Base-by-base conservation (phyloP, 192 early-diverging fungal genomes). In the Umbelopsis vinacea region DNA sequence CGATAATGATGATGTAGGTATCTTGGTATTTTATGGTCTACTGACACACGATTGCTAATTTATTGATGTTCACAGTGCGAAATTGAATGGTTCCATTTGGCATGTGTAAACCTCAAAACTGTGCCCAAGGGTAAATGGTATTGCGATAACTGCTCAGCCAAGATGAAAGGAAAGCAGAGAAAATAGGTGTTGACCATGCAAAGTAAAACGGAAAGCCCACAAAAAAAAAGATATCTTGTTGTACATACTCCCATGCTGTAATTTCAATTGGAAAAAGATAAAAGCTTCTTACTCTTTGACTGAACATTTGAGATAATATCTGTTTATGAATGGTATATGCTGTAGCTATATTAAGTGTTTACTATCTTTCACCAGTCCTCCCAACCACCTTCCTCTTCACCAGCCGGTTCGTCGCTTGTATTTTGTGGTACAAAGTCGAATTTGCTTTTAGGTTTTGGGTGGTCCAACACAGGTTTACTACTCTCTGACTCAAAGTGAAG, bases 31-130 rank as follows among this genome's bases (percentile, higher is more conserved):
- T 15, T n/a, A 2, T 3, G 0, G 19, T 43, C 69, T 43, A 47
- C 21, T 11, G 46, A 24, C 33, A 38, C 22, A 1, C 24, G 7
- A 68, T 38, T 46, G 0, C 21, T 46, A 19, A 22, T 11, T 15
- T 52, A 53, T 38, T n/a, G 1, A 67, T 33, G 23, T 4, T 53
- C 21, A 33, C 67, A 90, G 89, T 99, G 97, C 78, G 91, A 92
- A 53, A 91, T 94, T 71, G 96, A 99, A 83, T 99, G 97, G 97
- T 99, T 99, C 86, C 97, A 99, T 83, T 86, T 95, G 70, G 89
- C 85, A 0, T 99, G 97, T 71, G 97, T 97, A 15, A 93, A 92
- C 24, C 86, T 99, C 35, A 92, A 88, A 38, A 89, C 86, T 17
- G 94, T 89, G 43, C 94, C 94, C 15, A 94, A 96, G 73, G 97